These are phyloP conservation scores for Penicillium verrucosum DNA, from an alignment of 2,329 filamentous ascomycete genomes.

Conservation along the genomic window DNA sequence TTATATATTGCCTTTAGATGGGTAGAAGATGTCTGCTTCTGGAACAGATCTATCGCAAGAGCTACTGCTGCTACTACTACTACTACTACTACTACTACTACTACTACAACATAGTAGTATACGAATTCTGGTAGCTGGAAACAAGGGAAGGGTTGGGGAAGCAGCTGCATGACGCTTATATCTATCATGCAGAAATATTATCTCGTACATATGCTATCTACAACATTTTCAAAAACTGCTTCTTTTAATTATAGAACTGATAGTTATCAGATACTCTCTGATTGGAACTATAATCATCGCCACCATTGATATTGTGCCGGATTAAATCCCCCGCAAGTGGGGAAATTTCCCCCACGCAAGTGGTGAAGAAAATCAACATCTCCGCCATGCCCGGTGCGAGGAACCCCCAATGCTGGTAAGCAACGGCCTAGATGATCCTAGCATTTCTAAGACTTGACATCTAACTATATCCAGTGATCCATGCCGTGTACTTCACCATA, in stretches of 20 bases:
- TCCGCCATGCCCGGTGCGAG: slow-evolving; percentile 9
- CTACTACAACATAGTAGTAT: too few species aligned
- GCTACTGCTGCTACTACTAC: too few species aligned
- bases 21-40: not conserved
- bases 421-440: not conserved
- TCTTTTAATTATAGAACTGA: too few species aligned
- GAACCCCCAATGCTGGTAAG: slow-evolving; percentile 19
- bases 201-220: not conserved
- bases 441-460: not conserved
- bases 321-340: slow-evolving; percentile 5
- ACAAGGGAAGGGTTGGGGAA: not conserved
- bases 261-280: too few species aligned
- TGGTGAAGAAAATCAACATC: not conserved
- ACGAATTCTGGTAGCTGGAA: too few species aligned
- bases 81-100: too few species aligned
- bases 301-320: not conserved
- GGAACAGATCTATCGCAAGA: too few species aligned
- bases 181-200: not conserved
- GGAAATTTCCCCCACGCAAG: slow-evolving; percentile 1
- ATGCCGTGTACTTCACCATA: slow-evolving; percentile 21
- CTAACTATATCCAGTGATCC: slow-evolving; percentile 13
- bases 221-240: too few species aligned
- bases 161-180: not conserved
- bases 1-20: not conserved
- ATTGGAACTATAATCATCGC: not conserved